phyloP scores from a whole-genome alignment of 768 basidiomycete genomes.

The Tylopilus plumbeoviolaceoides region DNA sequence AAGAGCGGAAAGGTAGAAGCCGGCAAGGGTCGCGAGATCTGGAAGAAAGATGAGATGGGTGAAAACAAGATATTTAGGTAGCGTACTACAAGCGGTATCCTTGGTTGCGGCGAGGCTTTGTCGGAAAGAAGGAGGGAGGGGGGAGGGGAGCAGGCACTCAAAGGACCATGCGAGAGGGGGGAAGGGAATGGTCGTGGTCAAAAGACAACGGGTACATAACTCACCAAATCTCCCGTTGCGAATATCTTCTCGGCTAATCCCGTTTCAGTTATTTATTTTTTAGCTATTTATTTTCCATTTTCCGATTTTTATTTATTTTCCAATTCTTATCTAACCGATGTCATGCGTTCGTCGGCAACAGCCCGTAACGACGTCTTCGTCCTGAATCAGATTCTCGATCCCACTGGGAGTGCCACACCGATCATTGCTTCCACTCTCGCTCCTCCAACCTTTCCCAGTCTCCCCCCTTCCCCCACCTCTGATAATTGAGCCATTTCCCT shows the following conservation, averaged over 20 bases:
- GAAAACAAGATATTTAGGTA: background rate
- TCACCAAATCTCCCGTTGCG: slow-evolving; percentile 13
- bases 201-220: slow-evolving; percentile 31
- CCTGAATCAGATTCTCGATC: slow-evolving; percentile 7
- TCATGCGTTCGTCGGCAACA: slow-evolving; percentile 12
- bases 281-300: slow-evolving; percentile 1
- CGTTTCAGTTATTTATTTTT: slow-evolving; percentile 15
- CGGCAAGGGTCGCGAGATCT: slow-evolving; percentile 96
- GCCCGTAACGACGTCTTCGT: slow-evolving; percentile 6
- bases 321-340: slow-evolving; percentile 28
- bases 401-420: slow-evolving; percentile 15
- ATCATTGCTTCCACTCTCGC: slow-evolving; percentile 9
- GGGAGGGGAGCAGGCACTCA: slow-evolving; percentile 27
- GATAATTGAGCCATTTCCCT: slow-evolving; percentile 5
- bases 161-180: slow-evolving; percentile 34
- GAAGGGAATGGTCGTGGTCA: slow-evolving; percentile 25
- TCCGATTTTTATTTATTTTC: slow-evolving; percentile 6
- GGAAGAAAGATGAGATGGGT: slow-evolving; percentile 2
- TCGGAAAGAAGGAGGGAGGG: slow-evolving; percentile 33
- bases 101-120: slow-evolving; percentile 45
- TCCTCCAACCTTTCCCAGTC: background rate
- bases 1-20: slow-evolving; percentile 57
- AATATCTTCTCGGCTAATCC: slow-evolving; percentile 27
- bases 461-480: background rate
- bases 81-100: slow-evolving; percentile 50